Evolutionary conservation across 176 grass and related monocot genomes (phyloP).

Genomic region (Ensete ventricosum): DNA sequence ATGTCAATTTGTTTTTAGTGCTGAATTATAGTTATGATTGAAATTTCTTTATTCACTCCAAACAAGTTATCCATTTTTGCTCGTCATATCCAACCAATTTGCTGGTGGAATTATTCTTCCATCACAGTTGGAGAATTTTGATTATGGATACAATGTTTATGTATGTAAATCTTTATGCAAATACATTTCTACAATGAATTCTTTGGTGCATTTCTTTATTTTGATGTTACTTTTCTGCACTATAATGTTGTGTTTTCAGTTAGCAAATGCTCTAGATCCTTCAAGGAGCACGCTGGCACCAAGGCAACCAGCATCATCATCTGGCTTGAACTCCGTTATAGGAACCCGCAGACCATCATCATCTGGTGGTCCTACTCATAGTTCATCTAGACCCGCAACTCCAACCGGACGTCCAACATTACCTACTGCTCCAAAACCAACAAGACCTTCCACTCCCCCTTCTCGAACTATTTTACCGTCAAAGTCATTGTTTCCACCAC

Average conservation of each 20-base stretch:
- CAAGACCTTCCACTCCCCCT: conserved; percentile 72
- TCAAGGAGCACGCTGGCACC: conserved; percentile 43
- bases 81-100: too few species aligned
- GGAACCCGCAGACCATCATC: conserved; percentile 62
- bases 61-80: too few species aligned
- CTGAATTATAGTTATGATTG: too few species aligned
- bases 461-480: conserved; percentile 56
- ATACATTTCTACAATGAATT: too few species aligned
- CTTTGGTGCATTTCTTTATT: not conserved
- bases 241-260: conserved; percentile 25
- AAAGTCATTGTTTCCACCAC: conserved; percentile 34
- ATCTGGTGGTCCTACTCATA: conserved; percentile 54
- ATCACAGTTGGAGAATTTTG: too few species aligned
- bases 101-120: too few species aligned
- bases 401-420: conserved; percentile 50
- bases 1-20: too few species aligned
- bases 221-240: not conserved
- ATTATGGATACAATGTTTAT: too few species aligned
- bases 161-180: too few species aligned
- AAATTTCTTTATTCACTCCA: too few species aligned
- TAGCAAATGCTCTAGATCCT: conserved; percentile 71
- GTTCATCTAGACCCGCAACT: conserved; percentile 73
- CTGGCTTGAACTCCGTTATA: conserved; percentile 46
- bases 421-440: conserved; percentile 40
- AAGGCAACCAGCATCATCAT: conserved; percentile 53